Evolutionary conservation across 352 stramenopile species (phyloP), one percentile per base, ranked within the genome.

Genomic region (Thraustotheca clavata): DNA sequence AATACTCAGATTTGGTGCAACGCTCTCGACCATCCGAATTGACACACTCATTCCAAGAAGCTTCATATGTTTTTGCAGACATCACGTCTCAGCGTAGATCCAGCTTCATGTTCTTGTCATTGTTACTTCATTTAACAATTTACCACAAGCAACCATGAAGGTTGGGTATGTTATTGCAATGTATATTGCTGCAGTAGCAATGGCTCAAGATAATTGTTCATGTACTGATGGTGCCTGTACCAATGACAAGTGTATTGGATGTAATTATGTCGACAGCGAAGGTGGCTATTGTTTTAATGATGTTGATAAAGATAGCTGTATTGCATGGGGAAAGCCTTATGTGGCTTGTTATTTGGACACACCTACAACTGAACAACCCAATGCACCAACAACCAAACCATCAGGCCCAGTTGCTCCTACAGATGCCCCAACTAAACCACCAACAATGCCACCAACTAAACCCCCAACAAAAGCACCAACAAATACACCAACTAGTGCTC

Each of bases 211-310:
- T 27, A 24, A 52, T 31, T 52, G 43, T 31, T 9, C 43, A 2
- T 52, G 43, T 31, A 1, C 34, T 7, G 43, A 52, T 31, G 43
- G 43, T 9, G 9, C 12, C 14, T 52, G 43, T 31, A 3, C 31
- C 2, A 24, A 9, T 31, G 7, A 7, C 43, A 52, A 52, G 43
- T 52, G 43, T 7, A 18, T 52, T 31, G 43, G 43, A 24, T 52
- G 43, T 31, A 52, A 52, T n/a, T 31, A 52, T 52, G 43, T 31
- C 31, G 43, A 52, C 43, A 18, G 9, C 9, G 43, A 52, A 52
- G 43, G 43, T 7, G n/a, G 43, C 43, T 52, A 52, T 18, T 52
- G 43, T 31, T 52, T 52, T 31, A 52, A 52, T 18, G 43, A 52
- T 18, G 43, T 52, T 31, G 43, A 52, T 31, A 52, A 52, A 31